Evolutionary conservation across 177 flowering plant species (phyloP).

Genomic region (Vitis hybrid): DNA sequence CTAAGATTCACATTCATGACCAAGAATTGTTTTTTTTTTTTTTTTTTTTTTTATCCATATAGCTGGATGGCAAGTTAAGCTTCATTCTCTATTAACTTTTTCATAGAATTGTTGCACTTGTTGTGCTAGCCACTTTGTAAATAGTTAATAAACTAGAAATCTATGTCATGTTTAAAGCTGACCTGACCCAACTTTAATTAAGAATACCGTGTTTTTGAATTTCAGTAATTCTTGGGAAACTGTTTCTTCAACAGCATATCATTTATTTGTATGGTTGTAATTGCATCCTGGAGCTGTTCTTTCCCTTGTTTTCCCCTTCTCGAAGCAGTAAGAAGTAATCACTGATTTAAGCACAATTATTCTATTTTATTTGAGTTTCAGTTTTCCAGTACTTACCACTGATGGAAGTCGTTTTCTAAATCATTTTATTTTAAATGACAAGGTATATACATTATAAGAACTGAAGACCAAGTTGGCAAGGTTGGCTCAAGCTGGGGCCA

Average conservation of each 20-base stretch:
- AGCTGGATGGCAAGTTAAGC: not conserved
- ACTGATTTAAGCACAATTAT: no score
- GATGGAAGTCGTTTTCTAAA: not conserved
- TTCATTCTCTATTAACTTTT: not conserved
- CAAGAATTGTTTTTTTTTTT: not conserved
- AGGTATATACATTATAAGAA: not conserved
- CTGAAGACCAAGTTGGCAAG: not conserved
- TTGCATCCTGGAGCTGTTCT: not conserved
- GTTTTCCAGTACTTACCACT: not conserved
- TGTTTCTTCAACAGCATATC: not conserved
- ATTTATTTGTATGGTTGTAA: not conserved
- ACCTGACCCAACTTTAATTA: not conserved
- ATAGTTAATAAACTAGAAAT: not conserved
- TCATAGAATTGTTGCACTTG: not conserved
- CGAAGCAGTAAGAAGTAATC: no score
- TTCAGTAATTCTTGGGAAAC: not conserved
- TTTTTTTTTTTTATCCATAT: not conserved
- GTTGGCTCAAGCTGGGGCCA: no score
- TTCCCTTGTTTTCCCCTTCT: not conserved
- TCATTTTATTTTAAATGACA: not conserved
- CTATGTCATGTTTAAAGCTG: not conserved
- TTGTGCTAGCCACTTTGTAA: not conserved
- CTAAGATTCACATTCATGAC: not conserved
- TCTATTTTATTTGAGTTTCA: not conserved
- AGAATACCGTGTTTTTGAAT: not conserved